A percentile compares a stretch with the other conserved stretches of the same genome.
phyloP scores from a whole-genome alignment of 1,139 yeast genomes.

The Kluyveromyces marxianus region DNA sequence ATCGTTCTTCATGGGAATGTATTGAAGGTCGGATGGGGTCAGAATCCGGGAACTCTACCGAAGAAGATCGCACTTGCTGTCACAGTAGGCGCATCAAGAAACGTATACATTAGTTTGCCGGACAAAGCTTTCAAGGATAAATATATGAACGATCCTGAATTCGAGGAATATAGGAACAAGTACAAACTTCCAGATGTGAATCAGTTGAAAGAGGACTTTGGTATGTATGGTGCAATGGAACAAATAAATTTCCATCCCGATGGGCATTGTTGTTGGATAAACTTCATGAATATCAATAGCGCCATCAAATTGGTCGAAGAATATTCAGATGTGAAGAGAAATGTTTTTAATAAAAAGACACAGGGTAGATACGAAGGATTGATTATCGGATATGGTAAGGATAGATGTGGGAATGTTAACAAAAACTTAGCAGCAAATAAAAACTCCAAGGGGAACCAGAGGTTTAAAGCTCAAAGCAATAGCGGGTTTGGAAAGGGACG shows the following conservation, averaged over 20 bases:
- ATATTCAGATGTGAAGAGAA: constrained; percentile 31
- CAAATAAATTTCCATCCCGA: constrained; percentile 70
- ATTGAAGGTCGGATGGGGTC: constrained; percentile 81
- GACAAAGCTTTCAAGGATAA: constrained; percentile 33
- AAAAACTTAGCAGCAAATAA: constrained; percentile 27
- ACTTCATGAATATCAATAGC: constrained; percentile 66
- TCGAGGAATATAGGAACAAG: constrained; percentile 19
- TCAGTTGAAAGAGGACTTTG: constrained; percentile 59
- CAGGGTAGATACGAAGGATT: constrained; percentile 46
- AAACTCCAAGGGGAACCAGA: background rate
- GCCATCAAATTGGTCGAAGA: constrained; percentile 76
- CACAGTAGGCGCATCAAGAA: constrained; percentile 75
- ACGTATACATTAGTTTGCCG: constrained; percentile 67
- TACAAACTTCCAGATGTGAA: constrained; percentile 37
- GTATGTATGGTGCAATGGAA: constrained; percentile 70
- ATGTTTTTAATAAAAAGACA: constrained; percentile 33
- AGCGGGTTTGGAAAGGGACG: background rate
- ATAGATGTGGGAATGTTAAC: constrained; percentile 69
- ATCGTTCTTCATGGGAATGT: constrained; percentile 67
- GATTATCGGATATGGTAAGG: constrained; percentile 70
- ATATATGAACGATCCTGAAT: constrained; percentile 27
- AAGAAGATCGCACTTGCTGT: constrained; percentile 71
- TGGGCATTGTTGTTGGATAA: constrained; percentile 73
- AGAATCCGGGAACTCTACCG: constrained; percentile 70
- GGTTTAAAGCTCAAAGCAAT: background rate